Conservation (phyloP, 1,139 yeast genomes). For the Magnusiomyces fungicola region DNA sequence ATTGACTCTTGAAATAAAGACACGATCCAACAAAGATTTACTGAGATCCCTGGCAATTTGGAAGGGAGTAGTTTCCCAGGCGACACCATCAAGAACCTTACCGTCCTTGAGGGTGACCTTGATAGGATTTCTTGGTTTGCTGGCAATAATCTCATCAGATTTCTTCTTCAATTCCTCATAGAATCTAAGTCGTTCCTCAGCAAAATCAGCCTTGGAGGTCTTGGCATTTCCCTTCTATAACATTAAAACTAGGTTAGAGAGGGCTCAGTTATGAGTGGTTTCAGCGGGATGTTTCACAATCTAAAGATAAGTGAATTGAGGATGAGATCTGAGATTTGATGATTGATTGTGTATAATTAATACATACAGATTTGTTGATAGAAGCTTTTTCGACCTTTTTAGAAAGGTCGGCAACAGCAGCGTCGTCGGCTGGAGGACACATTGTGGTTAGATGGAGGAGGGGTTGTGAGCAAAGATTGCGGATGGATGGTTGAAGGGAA, state of each 20-base stretch:
- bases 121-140: constrained; percentile 55
- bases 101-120: constrained; percentile 86
- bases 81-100: constrained; percentile 60
- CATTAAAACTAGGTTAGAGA: too few relatives aligned
- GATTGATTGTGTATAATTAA: too few relatives aligned
- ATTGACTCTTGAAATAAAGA: constrained; percentile 84
- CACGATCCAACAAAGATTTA: constrained; percentile 79
- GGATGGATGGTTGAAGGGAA: not conserved
- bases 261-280: too few relatives aligned
- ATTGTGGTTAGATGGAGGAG: constrained; percentile 6
- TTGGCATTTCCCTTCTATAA: constrained; percentile 1
- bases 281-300: too few relatives aligned
- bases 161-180: constrained; percentile 77
- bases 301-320: too few relatives aligned
- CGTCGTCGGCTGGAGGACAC: constrained; percentile 13
- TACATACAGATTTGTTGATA: constrained; percentile 13
- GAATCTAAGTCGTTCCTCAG: constrained; percentile 68
- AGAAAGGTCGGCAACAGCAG: constrained; percentile 15
- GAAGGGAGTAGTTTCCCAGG: constrained; percentile 89
- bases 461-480: not conserved
- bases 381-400: constrained; percentile 14
- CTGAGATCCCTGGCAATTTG: constrained; percentile 80
- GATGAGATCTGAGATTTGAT: too few relatives aligned
- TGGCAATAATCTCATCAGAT: constrained; percentile 65
- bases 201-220: constrained; percentile 75